Conservation (phyloP, 345 rosid species). For the Angophora floribunda region DNA sequence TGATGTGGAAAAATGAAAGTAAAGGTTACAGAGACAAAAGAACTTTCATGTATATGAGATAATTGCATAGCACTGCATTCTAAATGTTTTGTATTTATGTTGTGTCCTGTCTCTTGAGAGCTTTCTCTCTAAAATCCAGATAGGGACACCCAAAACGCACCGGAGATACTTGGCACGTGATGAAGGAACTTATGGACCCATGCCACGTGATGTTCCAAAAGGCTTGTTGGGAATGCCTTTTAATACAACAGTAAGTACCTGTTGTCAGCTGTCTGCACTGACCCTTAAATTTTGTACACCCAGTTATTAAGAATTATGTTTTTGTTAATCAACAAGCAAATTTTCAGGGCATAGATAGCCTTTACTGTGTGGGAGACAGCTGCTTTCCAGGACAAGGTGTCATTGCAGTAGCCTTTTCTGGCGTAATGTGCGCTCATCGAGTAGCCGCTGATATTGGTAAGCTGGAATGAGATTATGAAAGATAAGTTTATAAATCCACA, state of each 20-base stretch:
- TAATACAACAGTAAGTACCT: conserved; percentile 67
- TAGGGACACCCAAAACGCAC: conserved; percentile 91
- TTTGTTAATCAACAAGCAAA: neutral
- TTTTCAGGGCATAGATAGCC: conserved; percentile 59
- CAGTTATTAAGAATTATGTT: neutral
- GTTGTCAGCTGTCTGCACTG: neutral
- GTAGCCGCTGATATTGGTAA: conserved; percentile 97
- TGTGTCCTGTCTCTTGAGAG: neutral
- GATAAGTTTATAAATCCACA: neutral
- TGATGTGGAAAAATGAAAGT: neutral
- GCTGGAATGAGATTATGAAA: neutral
- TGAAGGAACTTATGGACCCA: conserved; percentile 87
- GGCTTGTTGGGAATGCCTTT: conserved; percentile 97
- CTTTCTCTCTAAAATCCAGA: conserved; percentile 21
- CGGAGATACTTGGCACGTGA: conserved; percentile 78
- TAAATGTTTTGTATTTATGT: neutral
- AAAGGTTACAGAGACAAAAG: neutral
- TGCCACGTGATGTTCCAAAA: conserved; percentile 80
- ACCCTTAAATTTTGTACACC: neutral
- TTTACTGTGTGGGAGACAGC: conserved; percentile 96
- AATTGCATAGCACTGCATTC: neutral
- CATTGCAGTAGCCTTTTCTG: conserved; percentile 94
- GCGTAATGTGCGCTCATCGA: conserved; percentile 94
- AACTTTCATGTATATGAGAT: neutral
- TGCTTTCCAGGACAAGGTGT: conserved; percentile 99